Percentiles rank a stretch among this genome's conserved stretches.
Evolutionary conservation across 331 rosid species (phyloP).

Genomic region (Telfairia occidentalis): DNA sequence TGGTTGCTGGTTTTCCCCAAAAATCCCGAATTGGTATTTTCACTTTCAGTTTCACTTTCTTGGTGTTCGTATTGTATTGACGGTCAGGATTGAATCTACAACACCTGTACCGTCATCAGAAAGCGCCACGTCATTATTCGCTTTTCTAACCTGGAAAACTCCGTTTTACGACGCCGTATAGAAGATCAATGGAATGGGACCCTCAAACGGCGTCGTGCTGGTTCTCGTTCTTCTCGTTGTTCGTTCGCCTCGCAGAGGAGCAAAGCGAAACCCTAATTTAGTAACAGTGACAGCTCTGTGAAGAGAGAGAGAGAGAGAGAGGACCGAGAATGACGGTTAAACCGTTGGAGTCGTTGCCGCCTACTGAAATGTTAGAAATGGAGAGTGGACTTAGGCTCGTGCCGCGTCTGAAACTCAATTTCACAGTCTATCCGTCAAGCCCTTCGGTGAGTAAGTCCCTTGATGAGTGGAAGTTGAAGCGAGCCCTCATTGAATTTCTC

Average conservation of each 20-base stretch:
- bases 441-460: slow-evolving; percentile 38
- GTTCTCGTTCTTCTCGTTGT: neutral
- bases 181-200: too few relatives aligned
- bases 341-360: slow-evolving; percentile 20
- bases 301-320: slow-evolving; percentile 4
- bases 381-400: slow-evolving; percentile 56
- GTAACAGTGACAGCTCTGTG: neutral
- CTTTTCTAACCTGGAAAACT: neutral
- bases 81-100: neutral
- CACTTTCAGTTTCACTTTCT: neutral
- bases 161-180: neutral
- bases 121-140: neutral
- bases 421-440: slow-evolving; percentile 44
- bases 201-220: neutral
- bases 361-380: slow-evolving; percentile 35
- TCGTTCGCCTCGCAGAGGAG: neutral
- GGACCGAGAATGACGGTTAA: slow-evolving; percentile 21
- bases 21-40: neutral
- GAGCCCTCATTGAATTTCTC: slow-evolving; percentile 59
- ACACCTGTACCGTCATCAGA: neutral
- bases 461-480: slow-evolving; percentile 83
- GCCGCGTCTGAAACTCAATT: slow-evolving; percentile 64
- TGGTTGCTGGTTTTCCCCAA: neutral
- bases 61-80: neutral
- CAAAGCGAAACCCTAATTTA: slow-evolving; percentile 17